phyloP scores from a whole-genome alignment of 148 eudicot genomes.

The Vaccinium macrocarpon region DNA sequence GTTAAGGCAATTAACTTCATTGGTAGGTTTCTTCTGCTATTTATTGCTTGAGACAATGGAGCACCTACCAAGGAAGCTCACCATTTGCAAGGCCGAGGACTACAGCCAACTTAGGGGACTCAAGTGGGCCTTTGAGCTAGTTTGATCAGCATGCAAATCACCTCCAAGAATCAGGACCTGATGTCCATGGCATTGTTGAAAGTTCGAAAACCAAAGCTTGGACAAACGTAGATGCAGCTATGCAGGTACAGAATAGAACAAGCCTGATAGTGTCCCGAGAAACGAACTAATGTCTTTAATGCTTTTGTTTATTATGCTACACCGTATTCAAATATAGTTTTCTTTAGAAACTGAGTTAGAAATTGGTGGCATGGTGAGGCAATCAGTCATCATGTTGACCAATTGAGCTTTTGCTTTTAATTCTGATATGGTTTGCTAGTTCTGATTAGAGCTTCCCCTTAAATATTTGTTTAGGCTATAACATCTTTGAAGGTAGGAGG shows the following conservation, averaged over 20 bases:
- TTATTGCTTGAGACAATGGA: conserved; percentile 68
- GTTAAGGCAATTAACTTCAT: conserved; percentile 16
- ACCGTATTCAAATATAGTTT: background rate
- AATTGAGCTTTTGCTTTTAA: background rate
- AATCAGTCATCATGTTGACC: background rate
- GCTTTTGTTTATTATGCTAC: background rate
- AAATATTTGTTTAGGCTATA: too few relatives aligned
- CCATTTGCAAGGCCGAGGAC: conserved; percentile 44
- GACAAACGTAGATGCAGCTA: too few relatives aligned
- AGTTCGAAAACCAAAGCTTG: too few relatives aligned
- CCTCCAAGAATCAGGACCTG: background rate
- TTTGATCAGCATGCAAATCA: too few relatives aligned
- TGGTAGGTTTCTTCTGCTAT: conserved; percentile 83
- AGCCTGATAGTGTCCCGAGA: background rate
- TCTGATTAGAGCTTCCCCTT: too few relatives aligned
- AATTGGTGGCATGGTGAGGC: background rate
- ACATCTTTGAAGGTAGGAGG: too few relatives aligned
- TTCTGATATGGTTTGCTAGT: background rate
- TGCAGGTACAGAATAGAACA: too few relatives aligned
- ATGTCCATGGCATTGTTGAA: too few relatives aligned
- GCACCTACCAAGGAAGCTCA: conserved; percentile 68
- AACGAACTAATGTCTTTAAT: background rate
- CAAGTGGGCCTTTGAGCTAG: too few relatives aligned
- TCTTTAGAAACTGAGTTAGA: background rate
- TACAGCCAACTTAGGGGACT: too few relatives aligned